Base-by-base conservation (phyloP, 495 filamentous ascomycete species). In the Neurospora discreta region DNA sequence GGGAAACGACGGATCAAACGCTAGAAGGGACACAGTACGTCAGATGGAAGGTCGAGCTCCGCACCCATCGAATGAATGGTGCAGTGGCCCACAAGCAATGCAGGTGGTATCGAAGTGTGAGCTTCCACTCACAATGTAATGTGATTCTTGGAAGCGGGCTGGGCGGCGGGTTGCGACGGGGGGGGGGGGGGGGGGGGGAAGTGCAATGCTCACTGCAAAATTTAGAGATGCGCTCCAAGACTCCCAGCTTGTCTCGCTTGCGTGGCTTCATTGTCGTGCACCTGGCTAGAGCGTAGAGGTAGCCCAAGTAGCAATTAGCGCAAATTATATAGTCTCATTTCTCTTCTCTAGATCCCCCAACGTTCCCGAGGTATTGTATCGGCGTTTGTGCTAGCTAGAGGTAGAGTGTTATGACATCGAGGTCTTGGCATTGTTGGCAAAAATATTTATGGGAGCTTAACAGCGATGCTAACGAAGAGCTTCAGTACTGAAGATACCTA, bases 21-120 rank as follows among this genome's bases (percentile, higher is more conserved):
- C 70, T 71, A 38, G 38, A 8, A 38, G 38, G 38, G 5, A 38
- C 38, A 38, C 38, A 38, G 38, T 38, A 71, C 70, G 70, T 71
- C 70, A 71, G 70, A 71, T 40, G 52, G 52, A 71, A 65, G 52
- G 52, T 65, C 52, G 30, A 65, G 52, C 52, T 65, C 52, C 52
- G 52, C 52, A 18, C 52, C 23, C 26, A 26, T 65, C 52, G 52
- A 65, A 65, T 65, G 52, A 65, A 58, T 26, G 23, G 46, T n/a
- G n/a, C n/a, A n/a, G n/a, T 26, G 52, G 52, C 18, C 52, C 52
- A 65, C 26, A 65, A 30, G 52, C 52, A 30, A 65, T 26, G 46
- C 46, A 30, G 23, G 46, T 60, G 26, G 26, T 65, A 65, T 26
- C 52, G 52, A 65, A 65, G 52, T 65, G 52, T 18, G 26, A 65